Evolutionary conservation across 371 early-diverging fungal species (phyloP), one percentile per base, ranked within the genome.

Genomic region (Lichtheimia ramosa): DNA sequence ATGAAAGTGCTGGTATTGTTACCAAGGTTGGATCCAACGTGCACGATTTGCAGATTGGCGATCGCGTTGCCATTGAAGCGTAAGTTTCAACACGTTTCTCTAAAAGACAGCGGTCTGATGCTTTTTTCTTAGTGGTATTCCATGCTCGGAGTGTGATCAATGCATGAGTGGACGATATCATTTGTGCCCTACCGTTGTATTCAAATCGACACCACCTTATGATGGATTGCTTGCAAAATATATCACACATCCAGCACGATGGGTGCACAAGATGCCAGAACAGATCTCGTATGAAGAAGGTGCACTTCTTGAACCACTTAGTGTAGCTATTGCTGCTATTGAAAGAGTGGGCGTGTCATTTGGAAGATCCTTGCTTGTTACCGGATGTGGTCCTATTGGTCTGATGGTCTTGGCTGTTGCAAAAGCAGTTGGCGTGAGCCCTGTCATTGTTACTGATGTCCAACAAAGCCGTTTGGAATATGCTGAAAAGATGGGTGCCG

Each of bases 381-480:
- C 72, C n/a, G 78, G 78, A n/a, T 63, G 69, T 61, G 78, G 78
- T 2, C 75, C 78, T 24, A 74, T 77, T 66, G 78, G 78, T 21
- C 58, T 77, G 15, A 66, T 77, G 42, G 72, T 77, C 4, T 55
- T 74, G 39, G 78, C 78, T 23, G 68, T 74, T 27, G 75, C 75
- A 15, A 70, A 70, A 48, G 74, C 75, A 1, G 65, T 69, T 21
- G 78, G 78, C 43, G 66, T 74, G 2, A 61, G 70, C 58, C 78
- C 75, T 5, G 66, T 77, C 16, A 65, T 63, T 8, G 68, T 77
- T 24, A 74, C 78, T 0, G 78, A 77, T 51, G 72, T 74, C 5
- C 68, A 74, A 27, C 58, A 68, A 14, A 48, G 61, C 14, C 72
- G 74, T 21, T 56, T 77, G 13, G 70, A 77, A 28, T 77, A 63